These are phyloP conservation scores for Microsporum audouinii DNA, from an alignment of 2,329 filamentous ascomycete species.

Conservation along the genomic window DNA sequence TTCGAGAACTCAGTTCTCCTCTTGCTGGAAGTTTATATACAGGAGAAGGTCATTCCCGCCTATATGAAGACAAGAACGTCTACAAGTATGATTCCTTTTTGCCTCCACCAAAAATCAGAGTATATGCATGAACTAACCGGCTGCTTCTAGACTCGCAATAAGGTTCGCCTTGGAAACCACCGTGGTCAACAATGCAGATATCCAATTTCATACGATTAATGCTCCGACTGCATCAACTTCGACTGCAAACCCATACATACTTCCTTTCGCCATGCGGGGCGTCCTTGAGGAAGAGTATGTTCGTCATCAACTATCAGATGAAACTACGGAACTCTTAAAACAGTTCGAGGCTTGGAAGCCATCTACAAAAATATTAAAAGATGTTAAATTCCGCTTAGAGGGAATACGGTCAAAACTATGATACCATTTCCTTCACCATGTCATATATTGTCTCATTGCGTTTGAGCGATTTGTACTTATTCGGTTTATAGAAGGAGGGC, in stretches of 20 bases:
- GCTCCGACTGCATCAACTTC: constrained; percentile 14
- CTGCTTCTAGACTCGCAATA: constrained; percentile 48
- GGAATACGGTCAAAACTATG: constrained; percentile 75
- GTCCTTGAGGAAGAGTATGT: constrained; percentile 86
- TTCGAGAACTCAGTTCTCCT: constrained; percentile 77
- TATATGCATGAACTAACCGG: background rate
- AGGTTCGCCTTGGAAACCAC: constrained; percentile 64
- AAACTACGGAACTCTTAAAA: constrained; percentile 66
- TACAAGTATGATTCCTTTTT: constrained; percentile 50
- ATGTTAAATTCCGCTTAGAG: constrained; percentile 90
- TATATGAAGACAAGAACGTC: constrained; percentile 80
- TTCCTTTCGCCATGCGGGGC: constrained; percentile 93
- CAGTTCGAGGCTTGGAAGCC: constrained; percentile 95
- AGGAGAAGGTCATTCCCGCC: constrained; percentile 82
- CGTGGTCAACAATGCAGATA: constrained; percentile 36
- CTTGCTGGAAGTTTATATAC: constrained; percentile 83
- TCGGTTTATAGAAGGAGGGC: background rate
- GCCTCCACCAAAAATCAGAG: background rate
- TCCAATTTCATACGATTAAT: constrained; percentile 43
- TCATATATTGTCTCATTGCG: background rate
- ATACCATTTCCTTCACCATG: constrained; percentile 3
- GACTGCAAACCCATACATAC: constrained; percentile 66
- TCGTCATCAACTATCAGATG: constrained; percentile 62
- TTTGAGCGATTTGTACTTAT: constrained; percentile 1
- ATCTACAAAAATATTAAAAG: constrained; percentile 76